These are phyloP conservation scores for Exophiala spinifera DNA, from an alignment of 2,329 filamentous ascomycete genomes.

Conservation along the genomic window DNA sequence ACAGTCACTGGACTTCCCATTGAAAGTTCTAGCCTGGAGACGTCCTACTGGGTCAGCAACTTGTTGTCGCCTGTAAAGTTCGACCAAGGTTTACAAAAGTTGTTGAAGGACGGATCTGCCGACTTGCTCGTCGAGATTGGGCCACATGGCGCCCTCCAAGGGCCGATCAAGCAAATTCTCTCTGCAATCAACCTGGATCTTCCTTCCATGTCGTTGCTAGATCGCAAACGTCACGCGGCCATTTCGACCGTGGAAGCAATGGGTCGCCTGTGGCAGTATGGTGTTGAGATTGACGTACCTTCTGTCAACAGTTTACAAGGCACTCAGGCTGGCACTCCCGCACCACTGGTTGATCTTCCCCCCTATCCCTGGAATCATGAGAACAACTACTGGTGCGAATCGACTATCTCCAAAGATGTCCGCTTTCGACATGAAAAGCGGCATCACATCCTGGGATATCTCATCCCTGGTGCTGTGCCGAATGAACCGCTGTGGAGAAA, in stretches of 20 bases:
- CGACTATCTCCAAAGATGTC: slow-evolving; percentile 41
- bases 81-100: slow-evolving; percentile 15
- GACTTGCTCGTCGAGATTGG: slow-evolving; percentile 34
- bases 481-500: slow-evolving; percentile 33
- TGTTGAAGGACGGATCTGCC: slow-evolving; percentile 22
- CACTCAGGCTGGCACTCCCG: background rate
- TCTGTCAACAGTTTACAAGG: slow-evolving; percentile 2
- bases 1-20: slow-evolving; percentile 31
- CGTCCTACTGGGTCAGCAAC: slow-evolving; percentile 32
- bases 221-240: slow-evolving; percentile 23
- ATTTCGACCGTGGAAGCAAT: slow-evolving; percentile 17
- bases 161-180: slow-evolving; percentile 32
- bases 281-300: slow-evolving; percentile 5
- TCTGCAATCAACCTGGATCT: slow-evolving; percentile 3
- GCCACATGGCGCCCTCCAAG: slow-evolving; percentile 36
- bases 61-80: slow-evolving; percentile 30
- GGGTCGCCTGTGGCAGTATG: slow-evolving; percentile 7
- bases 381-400: slow-evolving; percentile 44
- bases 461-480: background rate
- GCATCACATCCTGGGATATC: slow-evolving; percentile 30
- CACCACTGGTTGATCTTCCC: slow-evolving; percentile 37
- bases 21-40: slow-evolving; percentile 1
- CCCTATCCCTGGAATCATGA: slow-evolving; percentile 51
- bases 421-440: slow-evolving; percentile 37
- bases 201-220: slow-evolving; percentile 21